phyloP scores from a whole-genome alignment of 176 grass and related monocot genomes.

The Avena sativa region DNA sequence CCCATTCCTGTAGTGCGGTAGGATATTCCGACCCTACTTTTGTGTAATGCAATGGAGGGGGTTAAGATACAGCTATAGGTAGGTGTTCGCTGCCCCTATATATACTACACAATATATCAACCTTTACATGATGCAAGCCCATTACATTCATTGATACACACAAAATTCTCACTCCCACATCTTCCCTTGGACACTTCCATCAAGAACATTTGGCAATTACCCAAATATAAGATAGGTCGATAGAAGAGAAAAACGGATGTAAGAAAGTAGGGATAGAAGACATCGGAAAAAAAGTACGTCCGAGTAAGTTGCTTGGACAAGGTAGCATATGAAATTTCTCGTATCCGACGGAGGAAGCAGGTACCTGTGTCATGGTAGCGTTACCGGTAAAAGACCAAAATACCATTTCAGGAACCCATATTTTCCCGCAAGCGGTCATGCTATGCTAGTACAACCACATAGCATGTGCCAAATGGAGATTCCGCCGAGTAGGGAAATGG shows the following conservation, averaged over 20 bases:
- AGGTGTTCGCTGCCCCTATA: background rate
- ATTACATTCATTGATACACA: background rate
- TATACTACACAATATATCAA: background rate
- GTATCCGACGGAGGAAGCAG: accelerated
- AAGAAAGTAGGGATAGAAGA: background rate
- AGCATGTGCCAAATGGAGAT: no score
- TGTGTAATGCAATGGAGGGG: no score
- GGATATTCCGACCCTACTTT: no score
- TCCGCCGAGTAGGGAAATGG: no score
- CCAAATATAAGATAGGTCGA: background rate
- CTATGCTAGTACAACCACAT: background rate
- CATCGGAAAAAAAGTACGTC: background rate
- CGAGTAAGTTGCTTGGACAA: background rate
- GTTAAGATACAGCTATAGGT: background rate
- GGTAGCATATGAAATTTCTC: background rate
- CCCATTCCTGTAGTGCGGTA: no score
- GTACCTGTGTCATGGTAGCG: background rate
- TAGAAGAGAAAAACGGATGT: background rate
- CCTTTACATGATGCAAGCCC: background rate
- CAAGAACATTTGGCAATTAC: background rate
- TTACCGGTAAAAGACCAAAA: background rate
- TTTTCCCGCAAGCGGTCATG: background rate
- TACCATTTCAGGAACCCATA: background rate
- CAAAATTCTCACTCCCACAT: background rate
- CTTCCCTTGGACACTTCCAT: background rate